Evolutionary conservation across 2,329 filamentous ascomycete genomes (phyloP), one percentile per base, ranked within the genome.

Genomic region (Teratosphaeria zuluensis): DNA sequence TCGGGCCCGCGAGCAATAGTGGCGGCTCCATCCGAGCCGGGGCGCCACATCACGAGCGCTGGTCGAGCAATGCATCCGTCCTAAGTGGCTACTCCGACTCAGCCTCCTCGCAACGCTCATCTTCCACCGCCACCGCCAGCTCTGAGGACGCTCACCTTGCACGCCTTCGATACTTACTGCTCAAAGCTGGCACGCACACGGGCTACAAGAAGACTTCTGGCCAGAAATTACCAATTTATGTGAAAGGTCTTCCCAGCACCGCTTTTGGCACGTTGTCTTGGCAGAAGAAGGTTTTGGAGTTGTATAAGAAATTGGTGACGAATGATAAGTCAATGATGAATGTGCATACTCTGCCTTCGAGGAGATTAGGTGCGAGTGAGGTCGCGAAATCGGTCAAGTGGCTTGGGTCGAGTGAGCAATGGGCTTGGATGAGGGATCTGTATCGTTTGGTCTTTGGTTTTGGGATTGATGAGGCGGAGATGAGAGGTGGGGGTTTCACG

Each of bases 371-470:
- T 3, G 88, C 89, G 0, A 75, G 79, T n/a, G 91, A 96, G 65
- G 84, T 95, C 62, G 89, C 88, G 38, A 87, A 86, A 72, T 89
- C 89, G 55, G 87, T 96, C 6, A 79, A 82, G 56, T 87, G 86
- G 78, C 89, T 96, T 82, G 82, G 83, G 56, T 79, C 84, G 58
- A 85, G 83, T 31, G 81, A 84, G 58, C 84, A 91, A 66, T 94
- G 94, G 72, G 78, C 78, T 8, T 96, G 92, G 80, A 76, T 96
- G 62, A 80, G 84, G 55, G 91, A 96, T 67, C 78, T 96, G 14
- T 96, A 89, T 75, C 82, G 84, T 56, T 80, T 92, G 48, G 90
- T 96, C 2, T 95, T 95, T 72, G 88, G 90, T 3, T 92, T 92
- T 68, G 83, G 87, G 54, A 75, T 90, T 16, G 90, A 96, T 58